phyloP scores from a whole-genome alignment of 306 rosid genomes.

The Lathyrus aphaca region DNA sequence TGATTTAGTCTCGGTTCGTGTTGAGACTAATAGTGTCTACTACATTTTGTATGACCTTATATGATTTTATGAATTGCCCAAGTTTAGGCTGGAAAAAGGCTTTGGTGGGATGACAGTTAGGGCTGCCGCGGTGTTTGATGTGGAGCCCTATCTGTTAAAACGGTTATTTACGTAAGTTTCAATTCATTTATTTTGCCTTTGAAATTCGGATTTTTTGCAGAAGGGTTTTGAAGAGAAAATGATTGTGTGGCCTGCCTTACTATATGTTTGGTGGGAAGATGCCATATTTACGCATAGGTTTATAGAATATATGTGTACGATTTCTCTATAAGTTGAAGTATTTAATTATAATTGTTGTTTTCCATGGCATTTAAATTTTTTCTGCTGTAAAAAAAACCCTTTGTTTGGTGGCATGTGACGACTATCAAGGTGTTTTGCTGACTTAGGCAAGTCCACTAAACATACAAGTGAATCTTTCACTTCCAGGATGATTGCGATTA shows the following conservation, averaged over 20 bases:
- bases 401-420: not conserved
- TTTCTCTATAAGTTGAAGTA: slow-evolving; percentile 25
- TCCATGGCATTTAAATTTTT: not conserved
- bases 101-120: slow-evolving; percentile 32
- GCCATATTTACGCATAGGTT: slow-evolving; percentile 15
- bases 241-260: slow-evolving; percentile 36
- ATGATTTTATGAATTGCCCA: slow-evolving; percentile 14
- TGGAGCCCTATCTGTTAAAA: slow-evolving; percentile 27
- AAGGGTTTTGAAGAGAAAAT: slow-evolving; percentile 51
- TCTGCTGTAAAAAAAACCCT: not conserved
- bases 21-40: slow-evolving; percentile 25
- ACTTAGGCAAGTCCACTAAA: too few species aligned
- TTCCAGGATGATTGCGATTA: too few species aligned
- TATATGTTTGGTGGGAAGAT: slow-evolving; percentile 28
- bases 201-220: slow-evolving; percentile 46
- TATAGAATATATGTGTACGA: slow-evolving; percentile 36
- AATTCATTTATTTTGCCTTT: slow-evolving; percentile 39
- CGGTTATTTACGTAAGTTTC: slow-evolving; percentile 40
- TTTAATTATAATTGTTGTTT: slow-evolving; percentile 23
- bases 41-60: slow-evolving; percentile 32
- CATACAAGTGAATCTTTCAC: too few species aligned
- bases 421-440: too few species aligned
- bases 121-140: too few species aligned
- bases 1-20: slow-evolving; percentile 35
- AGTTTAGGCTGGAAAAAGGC: slow-evolving; percentile 23